Evolutionary conservation across 164 flowering plant genomes (phyloP), one percentile per base, ranked within the genome.

Genomic region (Dillenia suffruticosa): DNA sequence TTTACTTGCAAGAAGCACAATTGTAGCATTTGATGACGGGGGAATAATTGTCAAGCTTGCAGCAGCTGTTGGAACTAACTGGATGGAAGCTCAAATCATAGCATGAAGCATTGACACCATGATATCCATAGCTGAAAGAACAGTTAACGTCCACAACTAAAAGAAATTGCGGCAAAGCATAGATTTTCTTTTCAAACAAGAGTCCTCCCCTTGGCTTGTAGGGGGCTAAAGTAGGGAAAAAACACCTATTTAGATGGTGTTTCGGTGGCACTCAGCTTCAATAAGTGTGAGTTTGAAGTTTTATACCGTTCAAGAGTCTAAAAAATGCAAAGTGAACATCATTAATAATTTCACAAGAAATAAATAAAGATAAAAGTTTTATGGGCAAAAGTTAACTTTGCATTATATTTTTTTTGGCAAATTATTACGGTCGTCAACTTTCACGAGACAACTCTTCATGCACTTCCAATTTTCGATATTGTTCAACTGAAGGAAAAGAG

Each of bases 1-100:
- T 54, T 76, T 88, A 93, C 98, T 90, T 90, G 98, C 97, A 93
- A 44, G 98, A 93, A 81, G 87, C 88, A 64, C 98, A 90, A 57
- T 77, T 82, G 72, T 88, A 93, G 78, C 98, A 90, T 77, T 89
- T 90, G 69, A 81, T 56, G 44, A 78, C 68, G 56, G 74, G 74
- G 0, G 91, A 76, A 69, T 93, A 87, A 58, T 83, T 84, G 80
- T 93, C 90, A 32, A 79, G 92, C 72, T 78, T 89, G 87, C 96
- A 90, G 72, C 90, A 95, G 26, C 71, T 77, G 82, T 82, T 81
- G 40, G 85, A 72, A 70, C 92, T 86, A 62, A 77, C 59, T 14
- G 96, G 87, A 72, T 79, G 91, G 69, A 82, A 87, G 77, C 92
- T 90, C 79, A 93, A 65, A 73, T 93, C 96, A 64, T 87, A 93